Conservation (phyloP, 768 basidiomycete genomes). For the Suillus ampliporus region DNA sequence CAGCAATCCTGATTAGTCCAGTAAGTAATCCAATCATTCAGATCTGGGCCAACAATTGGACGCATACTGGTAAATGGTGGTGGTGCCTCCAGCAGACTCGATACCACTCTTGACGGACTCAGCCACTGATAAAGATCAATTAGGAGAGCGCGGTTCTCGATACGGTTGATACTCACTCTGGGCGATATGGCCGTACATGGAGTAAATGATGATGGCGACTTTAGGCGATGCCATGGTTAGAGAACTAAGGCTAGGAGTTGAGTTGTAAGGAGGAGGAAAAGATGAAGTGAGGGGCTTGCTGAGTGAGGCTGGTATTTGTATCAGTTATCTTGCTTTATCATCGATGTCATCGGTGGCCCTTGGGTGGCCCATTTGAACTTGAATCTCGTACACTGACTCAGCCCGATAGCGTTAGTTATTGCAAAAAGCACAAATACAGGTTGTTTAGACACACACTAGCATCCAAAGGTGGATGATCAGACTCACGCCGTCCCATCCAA, state of each 20-base stretch:
- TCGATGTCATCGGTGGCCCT: too few relatives aligned
- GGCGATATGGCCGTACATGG: slow-evolving; percentile 76
- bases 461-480: slow-evolving; percentile 14
- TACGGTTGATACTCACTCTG: slow-evolving; percentile 52
- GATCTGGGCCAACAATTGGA: background rate
- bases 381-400: slow-evolving; percentile 15
- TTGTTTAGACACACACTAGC: background rate
- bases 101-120: slow-evolving; percentile 55
- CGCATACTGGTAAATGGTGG: slow-evolving; percentile 60
- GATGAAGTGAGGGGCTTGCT: too few relatives aligned
- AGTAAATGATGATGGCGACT: slow-evolving; percentile 75
- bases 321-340: background rate
- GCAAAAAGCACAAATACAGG: slow-evolving; percentile 5
- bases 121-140: slow-evolving; percentile 55
- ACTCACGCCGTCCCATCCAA: slow-evolving; percentile 10
- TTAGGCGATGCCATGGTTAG: slow-evolving; percentile 53
- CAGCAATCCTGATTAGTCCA: slow-evolving; percentile 59
- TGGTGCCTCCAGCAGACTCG: slow-evolving; percentile 52
- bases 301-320: slow-evolving; percentile 26
- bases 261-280: background rate
- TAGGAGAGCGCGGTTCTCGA: slow-evolving; percentile 8
- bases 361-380: too few relatives aligned
- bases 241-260: slow-evolving; percentile 3
- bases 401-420: slow-evolving; percentile 1
- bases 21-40: background rate